A percentile compares a stretch with the other conserved stretches of the same genome.
phyloP scores from a whole-genome alignment of 1,284 basidiomycete genomes.

The Rugosomyces carneus region DNA sequence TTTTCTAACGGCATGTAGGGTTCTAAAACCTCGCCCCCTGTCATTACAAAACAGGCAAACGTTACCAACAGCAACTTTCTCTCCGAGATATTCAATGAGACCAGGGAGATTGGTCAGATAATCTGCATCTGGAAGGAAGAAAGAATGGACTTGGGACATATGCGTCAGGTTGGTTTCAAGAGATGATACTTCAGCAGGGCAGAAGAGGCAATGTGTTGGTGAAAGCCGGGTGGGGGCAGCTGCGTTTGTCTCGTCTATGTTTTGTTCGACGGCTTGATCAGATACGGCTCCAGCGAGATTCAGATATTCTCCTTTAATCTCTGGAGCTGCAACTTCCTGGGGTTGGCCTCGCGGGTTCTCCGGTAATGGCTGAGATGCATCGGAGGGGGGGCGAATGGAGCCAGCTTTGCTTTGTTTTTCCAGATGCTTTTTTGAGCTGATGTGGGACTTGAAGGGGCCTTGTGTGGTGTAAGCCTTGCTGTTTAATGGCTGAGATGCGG shows the following conservation, averaged over 20 bases:
- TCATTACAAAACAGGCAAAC: slow-evolving; percentile 90
- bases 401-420: slow-evolving; percentile 64
- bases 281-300: slow-evolving; percentile 33
- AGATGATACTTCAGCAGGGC: slow-evolving; percentile 46
- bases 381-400: not conserved
- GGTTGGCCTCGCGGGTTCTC: not conserved
- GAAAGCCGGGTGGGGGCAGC: slow-evolving; percentile 64
- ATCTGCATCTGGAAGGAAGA: slow-evolving; percentile 94
- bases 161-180: slow-evolving; percentile 74
- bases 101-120: slow-evolving; percentile 84
- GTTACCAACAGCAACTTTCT: slow-evolving; percentile 92
- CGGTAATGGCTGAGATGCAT: slow-evolving; percentile 7
- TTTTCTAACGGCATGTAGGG: slow-evolving; percentile 79
- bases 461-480: slow-evolving; percentile 90
- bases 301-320: slow-evolving; percentile 4
- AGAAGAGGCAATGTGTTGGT: slow-evolving; percentile 82
- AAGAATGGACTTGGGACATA: slow-evolving; percentile 87
- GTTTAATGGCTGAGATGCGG: slow-evolving; percentile 7
- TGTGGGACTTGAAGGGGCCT: slow-evolving; percentile 85
- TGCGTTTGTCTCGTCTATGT: slow-evolving; percentile 74
- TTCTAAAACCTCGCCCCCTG: slow-evolving; percentile 72
- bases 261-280: slow-evolving; percentile 48
- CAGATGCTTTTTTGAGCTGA: slow-evolving; percentile 88
- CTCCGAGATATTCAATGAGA: slow-evolving; percentile 82
- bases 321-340: not conserved